Percentiles rank a stretch among this genome's conserved stretches.
These are phyloP conservation scores for Xylaria sp. DNA, from an alignment of 2,329 filamentous ascomycete genomes.

Conservation along the genomic window DNA sequence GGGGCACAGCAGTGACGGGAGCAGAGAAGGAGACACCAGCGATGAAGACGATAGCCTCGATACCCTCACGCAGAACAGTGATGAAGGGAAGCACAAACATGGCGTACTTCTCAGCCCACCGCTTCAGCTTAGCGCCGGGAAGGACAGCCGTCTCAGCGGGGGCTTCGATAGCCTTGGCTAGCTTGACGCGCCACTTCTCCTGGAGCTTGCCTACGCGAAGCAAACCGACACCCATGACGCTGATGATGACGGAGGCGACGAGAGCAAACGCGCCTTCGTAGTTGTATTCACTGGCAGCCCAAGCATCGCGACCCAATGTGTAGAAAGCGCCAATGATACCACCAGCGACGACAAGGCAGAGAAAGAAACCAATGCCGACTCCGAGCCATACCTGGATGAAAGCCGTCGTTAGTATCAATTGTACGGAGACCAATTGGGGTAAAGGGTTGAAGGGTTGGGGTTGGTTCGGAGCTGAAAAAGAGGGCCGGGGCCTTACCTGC, in stretches of 20 bases:
- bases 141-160: constrained; percentile 41
- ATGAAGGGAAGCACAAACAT: constrained; percentile 85
- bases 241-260: constrained; percentile 73
- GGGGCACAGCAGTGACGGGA: constrained; percentile 69
- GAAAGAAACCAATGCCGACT: constrained; percentile 53
- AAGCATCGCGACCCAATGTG: constrained; percentile 60
- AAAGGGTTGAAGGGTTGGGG: not conserved
- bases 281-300: constrained; percentile 63
- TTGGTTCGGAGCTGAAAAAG: constrained; percentile 11
- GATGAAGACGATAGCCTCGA: constrained; percentile 82
- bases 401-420: not conserved
- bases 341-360: constrained; percentile 60
- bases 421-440: not conserved
- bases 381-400: constrained; percentile 61
- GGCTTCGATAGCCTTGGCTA: constrained; percentile 61
- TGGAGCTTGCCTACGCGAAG: constrained; percentile 78
- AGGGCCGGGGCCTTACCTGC: constrained; percentile 42
- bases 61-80: constrained; percentile 78
- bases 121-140: constrained; percentile 47
- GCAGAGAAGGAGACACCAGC: constrained; percentile 74
- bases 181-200: constrained; percentile 81
- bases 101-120: constrained; percentile 68
- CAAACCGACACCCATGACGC: constrained; percentile 71
- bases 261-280: constrained; percentile 79
- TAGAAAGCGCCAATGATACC: constrained; percentile 71